Evolutionary conservation across 768 basidiomycete species (phyloP).

Genomic region (Porphyrellus cyaneotinctus): DNA sequence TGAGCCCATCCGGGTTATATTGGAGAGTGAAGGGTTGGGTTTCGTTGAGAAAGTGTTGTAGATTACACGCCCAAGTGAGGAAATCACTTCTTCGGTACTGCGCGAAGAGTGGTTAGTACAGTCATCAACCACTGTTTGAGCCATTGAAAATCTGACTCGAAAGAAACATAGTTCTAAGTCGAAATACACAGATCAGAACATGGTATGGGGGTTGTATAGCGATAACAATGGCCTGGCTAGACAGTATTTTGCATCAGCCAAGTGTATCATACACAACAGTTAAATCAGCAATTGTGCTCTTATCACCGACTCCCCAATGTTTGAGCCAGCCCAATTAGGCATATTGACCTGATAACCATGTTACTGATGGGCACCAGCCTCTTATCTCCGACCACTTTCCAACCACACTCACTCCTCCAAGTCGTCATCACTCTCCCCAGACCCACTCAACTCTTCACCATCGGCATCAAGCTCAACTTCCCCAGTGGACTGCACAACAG

Average conservation of each 20-base stretch:
- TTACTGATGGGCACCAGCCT: too few relatives aligned
- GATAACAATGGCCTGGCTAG: too few relatives aligned
- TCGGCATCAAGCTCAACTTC: not conserved
- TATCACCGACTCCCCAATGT: not conserved
- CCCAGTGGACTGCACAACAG: not conserved
- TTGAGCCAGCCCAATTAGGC: not conserved
- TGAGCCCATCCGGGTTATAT: constrained; percentile 59
- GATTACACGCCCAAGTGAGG: too few relatives aligned
- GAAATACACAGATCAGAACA: too few relatives aligned
- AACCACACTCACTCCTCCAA: not conserved
- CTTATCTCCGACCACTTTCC: too few relatives aligned
- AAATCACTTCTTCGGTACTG: too few relatives aligned
- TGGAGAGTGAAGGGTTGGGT: constrained; percentile 75
- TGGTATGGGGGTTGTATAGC: too few relatives aligned
- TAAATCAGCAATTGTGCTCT: not conserved
- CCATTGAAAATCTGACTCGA: too few relatives aligned
- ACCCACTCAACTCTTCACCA: too few relatives aligned
- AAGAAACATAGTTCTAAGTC: too few relatives aligned
- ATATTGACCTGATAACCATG: not conserved
- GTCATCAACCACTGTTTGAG: too few relatives aligned
- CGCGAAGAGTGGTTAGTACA: too few relatives aligned
- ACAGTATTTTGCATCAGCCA: not conserved
- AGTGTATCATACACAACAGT: not conserved
- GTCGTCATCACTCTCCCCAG: not conserved
- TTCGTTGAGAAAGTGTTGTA: constrained; percentile 66